Base-by-base conservation (phyloP, 805 yeast genomes). In the Ogataea paradorogensis region DNA sequence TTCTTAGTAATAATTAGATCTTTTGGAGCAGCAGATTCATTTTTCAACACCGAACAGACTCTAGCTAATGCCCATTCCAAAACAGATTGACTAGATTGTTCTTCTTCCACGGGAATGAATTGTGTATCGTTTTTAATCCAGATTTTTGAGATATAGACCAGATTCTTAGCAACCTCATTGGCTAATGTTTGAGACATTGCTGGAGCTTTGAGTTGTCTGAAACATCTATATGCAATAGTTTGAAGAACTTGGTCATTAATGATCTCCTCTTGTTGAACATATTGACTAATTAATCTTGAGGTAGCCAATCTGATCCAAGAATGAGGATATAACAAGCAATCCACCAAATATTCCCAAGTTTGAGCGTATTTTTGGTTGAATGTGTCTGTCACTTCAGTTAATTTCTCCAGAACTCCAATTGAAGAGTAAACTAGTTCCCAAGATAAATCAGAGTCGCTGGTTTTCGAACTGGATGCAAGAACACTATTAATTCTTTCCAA, bases 181-280 rank as follows among this genome's bases (percentile, higher is more conserved):
- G 85, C 84, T 40, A 88, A 66, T 0, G 71, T 75, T 36, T 79
- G 81, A 4, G 84, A 63, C 20, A 89, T 69, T 6, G 73, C 62
- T 2, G 96, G 93, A 2, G 96, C 96, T 18, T 84, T 78, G 33
- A 91, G 64, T 66, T 87, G 96, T 53, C 90, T 84, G 43, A 88
- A 69, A 26, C 76, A 63, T 52, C 88, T 74, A 50, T 75, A 74
- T 0, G 83, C 84, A 37, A 84, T 75, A 0, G 76, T 75, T 56
- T 85, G 91, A n/a, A 84, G 53, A 18, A 38, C 34, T 13, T 40
- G 33, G 33, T 80, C 78, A 21, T 66, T 62, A 16, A 64, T 65
- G 4, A 45, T 48, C 26, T 38, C 43, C 25, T 67, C 42, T 11
- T 56, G 51, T 7, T 72, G 53, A 40, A 85, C 65, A 35, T 84